Evolutionary conservation across 192 early-diverging fungal species (phyloP), one percentile per base, ranked within the genome.

Genomic region (Spizellomyces sp.): DNA sequence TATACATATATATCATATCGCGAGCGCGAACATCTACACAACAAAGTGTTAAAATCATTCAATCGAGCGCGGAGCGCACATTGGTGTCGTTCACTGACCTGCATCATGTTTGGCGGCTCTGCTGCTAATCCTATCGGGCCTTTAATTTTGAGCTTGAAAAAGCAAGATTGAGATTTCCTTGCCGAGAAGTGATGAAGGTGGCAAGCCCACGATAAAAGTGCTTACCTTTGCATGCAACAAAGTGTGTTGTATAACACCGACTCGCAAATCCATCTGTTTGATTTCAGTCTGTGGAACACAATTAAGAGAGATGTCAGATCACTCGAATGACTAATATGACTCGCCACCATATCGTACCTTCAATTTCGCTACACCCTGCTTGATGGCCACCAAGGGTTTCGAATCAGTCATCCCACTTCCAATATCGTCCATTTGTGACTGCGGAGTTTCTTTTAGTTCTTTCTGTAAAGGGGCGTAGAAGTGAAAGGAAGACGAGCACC

Each of bases 331-430:
- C 59, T 12, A 61, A 10, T 12, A 61, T 19, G 22, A 22, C 59
- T 22, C 12, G 1, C 22, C 0, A 12, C 2, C 15, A 27, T 12
- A 12, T 17, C 61, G 45, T 70, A 87, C 85, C 70, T 87, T 87
- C 19, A 87, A 65, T 64, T 77, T 78, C 5, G 62, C 47, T 36
- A 83, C 62, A 14, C 82, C 82, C 73, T 86, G 81, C 64, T 87
- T 87, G 61, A 87, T 87, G 21, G 74, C 60, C 10, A 83, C 64
- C 62, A 87, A 70, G 19, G 86, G 86, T 58, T 87, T 85, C n/a
- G 85, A 87, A 68, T 87, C 86, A 0, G 86, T 87, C 86, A 87
- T 87, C 4, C 86, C 85, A 61, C 74, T 87, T 42, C 86, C 86
- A 62, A 87, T 78, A 52, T 86, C 86, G 63, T 87, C 86, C 81